These are phyloP conservation scores for Colletotrichum incanum DNA, from an alignment of 2,329 filamentous ascomycete species.

Conservation along the genomic window DNA sequence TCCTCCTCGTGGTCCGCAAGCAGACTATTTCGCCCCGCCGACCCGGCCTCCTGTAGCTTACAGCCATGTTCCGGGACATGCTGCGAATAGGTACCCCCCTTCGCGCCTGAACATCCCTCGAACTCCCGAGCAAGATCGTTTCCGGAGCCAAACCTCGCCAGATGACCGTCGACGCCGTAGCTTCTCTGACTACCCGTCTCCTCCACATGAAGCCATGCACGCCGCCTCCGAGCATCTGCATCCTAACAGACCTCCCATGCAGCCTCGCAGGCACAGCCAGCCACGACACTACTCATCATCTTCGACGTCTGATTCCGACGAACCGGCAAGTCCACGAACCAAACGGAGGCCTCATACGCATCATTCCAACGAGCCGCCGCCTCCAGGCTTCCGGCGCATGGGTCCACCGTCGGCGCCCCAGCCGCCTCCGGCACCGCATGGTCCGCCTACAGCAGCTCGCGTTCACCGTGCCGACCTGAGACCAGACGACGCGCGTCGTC, in stretches of 20 bases:
- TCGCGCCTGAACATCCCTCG: conserved; percentile 50
- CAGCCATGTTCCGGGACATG: conserved; percentile 60
- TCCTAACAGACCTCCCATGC: conserved; percentile 51
- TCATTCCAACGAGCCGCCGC: conserved; percentile 48
- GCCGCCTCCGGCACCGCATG: conserved; percentile 47
- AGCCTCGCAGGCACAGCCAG: conserved; percentile 65
- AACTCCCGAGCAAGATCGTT: conserved; percentile 51
- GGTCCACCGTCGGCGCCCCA: conserved; percentile 50
- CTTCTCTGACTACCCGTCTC: conserved; percentile 65
- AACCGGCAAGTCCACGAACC: conserved; percentile 46
- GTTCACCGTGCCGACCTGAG: conserved; percentile 54
- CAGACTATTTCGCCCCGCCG: conserved; percentile 52
- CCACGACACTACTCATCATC: conserved; percentile 61
- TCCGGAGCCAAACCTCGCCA: conserved; percentile 55
- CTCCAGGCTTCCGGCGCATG: conserved; percentile 53
- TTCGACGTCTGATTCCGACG: conserved; percentile 58
- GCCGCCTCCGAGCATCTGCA: conserved; percentile 52
- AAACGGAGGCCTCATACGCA: conserved; percentile 44
- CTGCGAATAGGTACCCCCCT: conserved; percentile 55
- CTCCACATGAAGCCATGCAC: conserved; percentile 51
- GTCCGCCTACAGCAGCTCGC: conserved; percentile 48
- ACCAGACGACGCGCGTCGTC: conserved; percentile 55
- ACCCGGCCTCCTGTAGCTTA: conserved; percentile 53
- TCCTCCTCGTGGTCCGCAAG: conserved; percentile 47
- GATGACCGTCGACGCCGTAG: conserved; percentile 65